phyloP scores from a whole-genome alignment of 345 rosid species.

The Syzygium aqueum region DNA sequence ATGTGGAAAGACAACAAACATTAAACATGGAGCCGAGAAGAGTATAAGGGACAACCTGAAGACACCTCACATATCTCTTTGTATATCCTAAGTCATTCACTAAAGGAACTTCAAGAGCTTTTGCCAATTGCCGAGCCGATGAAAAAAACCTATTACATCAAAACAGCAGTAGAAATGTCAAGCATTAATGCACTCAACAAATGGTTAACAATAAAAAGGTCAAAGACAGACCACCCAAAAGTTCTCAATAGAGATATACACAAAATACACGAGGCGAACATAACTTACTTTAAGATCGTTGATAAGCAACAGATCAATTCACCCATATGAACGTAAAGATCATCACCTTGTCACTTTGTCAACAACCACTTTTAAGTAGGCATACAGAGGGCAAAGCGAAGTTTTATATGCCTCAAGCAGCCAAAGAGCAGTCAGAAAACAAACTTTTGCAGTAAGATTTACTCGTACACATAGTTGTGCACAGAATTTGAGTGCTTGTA shows the following conservation, averaged over 20 bases:
- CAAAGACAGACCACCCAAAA: neutral
- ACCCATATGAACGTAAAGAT: neutral
- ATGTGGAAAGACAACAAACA: neutral
- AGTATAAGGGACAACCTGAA: conserved; percentile 51
- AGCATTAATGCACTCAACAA: neutral
- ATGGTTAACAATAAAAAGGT: neutral
- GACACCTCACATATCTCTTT: conserved; percentile 95
- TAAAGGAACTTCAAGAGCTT: conserved; percentile 93
- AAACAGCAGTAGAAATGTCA: neutral
- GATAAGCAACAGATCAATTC: neutral
- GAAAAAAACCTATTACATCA: conserved; percentile 64
- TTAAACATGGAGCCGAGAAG: neutral
- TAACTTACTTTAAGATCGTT: neutral
- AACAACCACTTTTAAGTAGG: neutral
- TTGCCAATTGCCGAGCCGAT: conserved; percentile 96
- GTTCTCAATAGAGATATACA: neutral
- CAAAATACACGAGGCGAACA: neutral
- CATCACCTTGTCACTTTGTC: neutral
- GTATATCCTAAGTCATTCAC: conserved; percentile 99
- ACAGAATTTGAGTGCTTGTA: neutral
- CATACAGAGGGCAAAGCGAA: neutral
- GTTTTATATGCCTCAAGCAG: neutral
- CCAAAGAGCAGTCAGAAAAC: neutral
- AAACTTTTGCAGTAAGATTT: neutral
- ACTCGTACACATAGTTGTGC: neutral